These are phyloP conservation scores for Cercospora janseana DNA, from an alignment of 2,329 filamentous ascomycete species.

Conservation along the genomic window DNA sequence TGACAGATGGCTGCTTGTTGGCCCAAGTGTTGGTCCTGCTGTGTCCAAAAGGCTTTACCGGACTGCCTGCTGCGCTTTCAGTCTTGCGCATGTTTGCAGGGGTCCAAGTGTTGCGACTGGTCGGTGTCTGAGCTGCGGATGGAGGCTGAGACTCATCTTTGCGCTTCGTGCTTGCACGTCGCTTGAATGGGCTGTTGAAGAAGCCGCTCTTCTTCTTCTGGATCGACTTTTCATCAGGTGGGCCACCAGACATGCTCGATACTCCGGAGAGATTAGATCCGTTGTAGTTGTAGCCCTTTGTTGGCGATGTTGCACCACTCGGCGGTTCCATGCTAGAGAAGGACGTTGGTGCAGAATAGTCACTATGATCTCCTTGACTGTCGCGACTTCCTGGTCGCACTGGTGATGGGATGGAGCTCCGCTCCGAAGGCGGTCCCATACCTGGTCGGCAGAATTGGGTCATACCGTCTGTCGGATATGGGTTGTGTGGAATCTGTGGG, in stretches of 20 bases:
- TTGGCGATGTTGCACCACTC: slow-evolving; percentile 70
- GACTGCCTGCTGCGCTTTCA: slow-evolving; percentile 44
- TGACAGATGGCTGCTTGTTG: slow-evolving; percentile 38
- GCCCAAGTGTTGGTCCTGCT: slow-evolving; percentile 35
- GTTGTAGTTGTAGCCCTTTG: slow-evolving; percentile 56
- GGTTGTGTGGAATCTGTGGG: slow-evolving; percentile 77
- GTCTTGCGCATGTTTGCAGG: slow-evolving; percentile 41
- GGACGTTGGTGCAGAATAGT: slow-evolving; percentile 84
- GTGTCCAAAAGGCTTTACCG: slow-evolving; percentile 40
- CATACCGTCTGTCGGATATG: slow-evolving; percentile 94
- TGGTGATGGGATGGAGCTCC: slow-evolving; percentile 65
- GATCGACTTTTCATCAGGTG: slow-evolving; percentile 64
- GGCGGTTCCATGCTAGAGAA: slow-evolving; percentile 80
- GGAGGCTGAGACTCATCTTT: slow-evolving; percentile 55
- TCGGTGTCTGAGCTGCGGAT: slow-evolving; percentile 37
- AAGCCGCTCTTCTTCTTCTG: slow-evolving; percentile 76
- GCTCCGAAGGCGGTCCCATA: slow-evolving; percentile 68
- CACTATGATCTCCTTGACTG: slow-evolving; percentile 66
- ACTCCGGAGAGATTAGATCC: slow-evolving; percentile 35
- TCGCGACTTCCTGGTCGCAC: slow-evolving; percentile 79
- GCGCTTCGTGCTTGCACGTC: slow-evolving; percentile 72
- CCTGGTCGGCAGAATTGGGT: slow-evolving; percentile 79
- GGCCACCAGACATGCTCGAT: slow-evolving; percentile 34
- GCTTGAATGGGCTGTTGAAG: slow-evolving; percentile 88
- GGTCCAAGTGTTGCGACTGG: slow-evolving; percentile 54